Evolutionary conservation across 1,139 yeast genomes (phyloP), one percentile per base, ranked within the genome.

Genomic region (Pichia terricola): DNA sequence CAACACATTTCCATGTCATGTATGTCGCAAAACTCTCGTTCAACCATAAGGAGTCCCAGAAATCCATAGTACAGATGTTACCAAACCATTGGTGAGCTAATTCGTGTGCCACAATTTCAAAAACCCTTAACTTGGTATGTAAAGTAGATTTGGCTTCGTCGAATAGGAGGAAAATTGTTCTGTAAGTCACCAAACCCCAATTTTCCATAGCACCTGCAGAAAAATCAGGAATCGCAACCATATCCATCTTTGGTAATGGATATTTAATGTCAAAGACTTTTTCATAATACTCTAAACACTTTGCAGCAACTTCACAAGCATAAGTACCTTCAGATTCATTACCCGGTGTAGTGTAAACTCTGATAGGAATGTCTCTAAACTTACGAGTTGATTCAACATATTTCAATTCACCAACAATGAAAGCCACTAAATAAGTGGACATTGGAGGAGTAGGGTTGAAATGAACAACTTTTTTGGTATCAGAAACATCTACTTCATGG

Each of bases 11-110:
- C 67, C 69, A 73, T 1, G 77, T 74, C 62, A 72, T 75, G 72
- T 78, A 75, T 27, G 81, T 76, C 16, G 81, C 81, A 59, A 76
- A 76, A 38, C 80, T 79, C 62, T 76, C 81, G 55, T 76, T 76
- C 50, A 76, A 67, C 81, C 81, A 76, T 50, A 76, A 66, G 41
- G 77, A 80, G 53, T 76, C 79, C 81, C 81, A 76, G 67, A 74
- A 76, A 52, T 75, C 73, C 79, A 76, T 75, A 37, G 81, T 76
- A 49, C 77, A 79, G 59, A 75, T 69, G 55, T 76, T 73, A 51
- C 81, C 81, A 52, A 76, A 76, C 81, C 81, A 76, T 62, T 76
- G 81, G 62, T 76, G 81, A 26, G 81, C 81, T 53, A 75, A 64
- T 58, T 76, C 81, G 56, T 76, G 81, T 53, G 75, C 73, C 40